Conservation (phyloP, 192 early-diverging fungal species). For the Phycomyces blakesleeanus region DNA sequence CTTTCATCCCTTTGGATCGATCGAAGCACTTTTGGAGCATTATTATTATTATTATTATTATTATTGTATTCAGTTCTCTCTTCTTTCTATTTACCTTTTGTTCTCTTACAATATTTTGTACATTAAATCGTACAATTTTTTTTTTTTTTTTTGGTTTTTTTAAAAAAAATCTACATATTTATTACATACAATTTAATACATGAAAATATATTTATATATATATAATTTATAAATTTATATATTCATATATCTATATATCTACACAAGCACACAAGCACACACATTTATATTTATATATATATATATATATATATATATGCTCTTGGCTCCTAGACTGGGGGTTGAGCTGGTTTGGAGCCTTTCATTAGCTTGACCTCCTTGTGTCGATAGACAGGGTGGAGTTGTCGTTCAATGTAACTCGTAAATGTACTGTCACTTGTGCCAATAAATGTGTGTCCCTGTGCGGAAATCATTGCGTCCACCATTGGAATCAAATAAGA, state of each 20-base stretch:
- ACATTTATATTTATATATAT: too few relatives aligned
- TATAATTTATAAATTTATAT: too few relatives aligned
- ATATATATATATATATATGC: too few relatives aligned
- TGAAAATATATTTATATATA: too few relatives aligned
- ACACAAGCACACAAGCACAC: too few relatives aligned
- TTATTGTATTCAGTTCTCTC: neutral
- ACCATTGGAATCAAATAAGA: constrained; percentile 52
- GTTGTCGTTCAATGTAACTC: constrained; percentile 38
- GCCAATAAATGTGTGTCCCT: constrained; percentile 46
- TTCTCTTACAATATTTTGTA: too few relatives aligned
- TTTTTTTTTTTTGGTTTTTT: too few relatives aligned
- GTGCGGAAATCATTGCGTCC: constrained; percentile 50
- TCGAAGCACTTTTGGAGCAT: neutral
- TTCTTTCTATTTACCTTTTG: neutral
- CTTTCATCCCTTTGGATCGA: constrained; percentile 4
- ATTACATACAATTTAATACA: too few relatives aligned
- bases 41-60: neutral
- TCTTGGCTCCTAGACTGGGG: neutral
- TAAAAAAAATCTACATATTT: too few relatives aligned
- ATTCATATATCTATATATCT: too few relatives aligned
- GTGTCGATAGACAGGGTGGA: constrained; percentile 31
- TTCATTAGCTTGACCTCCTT: constrained; percentile 13
- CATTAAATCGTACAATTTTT: too few relatives aligned
- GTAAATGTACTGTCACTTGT: constrained; percentile 49
- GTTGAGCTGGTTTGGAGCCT: neutral